Evolutionary conservation across 2,329 filamentous ascomycete genomes (phyloP).

Genomic region (Phyllosticta paracitricarpa): DNA sequence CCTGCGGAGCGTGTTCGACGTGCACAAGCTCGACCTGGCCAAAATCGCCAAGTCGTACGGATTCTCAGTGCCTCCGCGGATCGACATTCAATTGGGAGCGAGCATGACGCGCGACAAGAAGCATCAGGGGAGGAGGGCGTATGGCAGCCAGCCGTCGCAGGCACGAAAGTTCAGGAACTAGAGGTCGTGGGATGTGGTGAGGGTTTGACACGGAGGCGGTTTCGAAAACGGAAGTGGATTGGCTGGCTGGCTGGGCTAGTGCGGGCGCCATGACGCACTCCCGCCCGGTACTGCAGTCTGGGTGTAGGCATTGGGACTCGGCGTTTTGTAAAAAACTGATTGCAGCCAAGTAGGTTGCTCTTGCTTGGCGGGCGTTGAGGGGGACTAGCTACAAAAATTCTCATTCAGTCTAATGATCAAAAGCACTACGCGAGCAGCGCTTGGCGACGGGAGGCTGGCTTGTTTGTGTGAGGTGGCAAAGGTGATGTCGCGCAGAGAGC

Average conservation of each 20-base stretch:
- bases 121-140: slow-evolving; percentile 53
- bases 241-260: background rate
- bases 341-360: background rate
- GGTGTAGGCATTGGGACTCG: background rate
- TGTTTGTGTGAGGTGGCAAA: background rate
- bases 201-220: background rate
- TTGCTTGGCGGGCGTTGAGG: background rate
- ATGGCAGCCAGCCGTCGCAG: slow-evolving; percentile 70
- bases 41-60: slow-evolving; percentile 82
- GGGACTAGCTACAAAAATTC: background rate
- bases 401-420: background rate
- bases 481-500: background rate
- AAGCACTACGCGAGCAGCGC: background rate
- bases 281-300: background rate
- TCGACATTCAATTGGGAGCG: slow-evolving; percentile 69
- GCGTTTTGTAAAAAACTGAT: background rate
- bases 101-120: slow-evolving; percentile 66
- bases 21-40: slow-evolving; percentile 69
- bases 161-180: slow-evolving; percentile 30
- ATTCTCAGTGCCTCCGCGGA: slow-evolving; percentile 64
- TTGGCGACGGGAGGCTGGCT: background rate
- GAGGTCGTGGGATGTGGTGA: background rate
- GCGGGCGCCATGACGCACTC: background rate
- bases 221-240: background rate
- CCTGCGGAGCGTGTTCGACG: slow-evolving; percentile 73